phyloP scores from a whole-genome alignment of 2,329 filamentous ascomycete species.

The Ustilaginoidea virens region DNA sequence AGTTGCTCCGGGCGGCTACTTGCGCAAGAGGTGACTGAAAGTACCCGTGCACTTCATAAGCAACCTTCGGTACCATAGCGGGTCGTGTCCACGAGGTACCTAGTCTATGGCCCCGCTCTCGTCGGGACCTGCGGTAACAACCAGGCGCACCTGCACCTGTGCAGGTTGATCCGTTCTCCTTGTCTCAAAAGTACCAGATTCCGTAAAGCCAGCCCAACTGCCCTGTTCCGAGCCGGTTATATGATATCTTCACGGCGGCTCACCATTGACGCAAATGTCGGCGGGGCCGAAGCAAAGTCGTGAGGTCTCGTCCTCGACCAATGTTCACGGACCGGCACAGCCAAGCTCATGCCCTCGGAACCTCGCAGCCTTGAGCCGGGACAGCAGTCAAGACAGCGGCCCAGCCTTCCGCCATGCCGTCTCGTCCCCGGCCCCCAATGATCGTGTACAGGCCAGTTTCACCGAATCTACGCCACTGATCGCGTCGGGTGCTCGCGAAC shows the following conservation, averaged over 20 bases:
- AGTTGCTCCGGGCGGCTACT: no score
- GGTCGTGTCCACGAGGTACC: no score
- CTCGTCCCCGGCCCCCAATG: constrained; percentile 6
- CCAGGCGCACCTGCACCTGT: no score
- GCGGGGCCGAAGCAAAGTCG: constrained; percentile 13
- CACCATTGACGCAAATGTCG: constrained; percentile 9
- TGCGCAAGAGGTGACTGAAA: no score
- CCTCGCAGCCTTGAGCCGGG: constrained; percentile 18
- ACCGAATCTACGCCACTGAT: constrained; percentile 40
- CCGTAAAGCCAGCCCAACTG: not conserved
- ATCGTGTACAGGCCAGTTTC: constrained; percentile 13
- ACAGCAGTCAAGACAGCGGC: constrained; percentile 7
- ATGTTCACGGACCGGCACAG: constrained; percentile 24
- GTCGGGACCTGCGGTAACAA: no score
- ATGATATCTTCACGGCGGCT: not conserved
- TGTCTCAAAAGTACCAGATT: no score
- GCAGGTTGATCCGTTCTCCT: no score
- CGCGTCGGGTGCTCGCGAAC: constrained; percentile 5
- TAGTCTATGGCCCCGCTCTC: no score
- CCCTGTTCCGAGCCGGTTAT: not conserved
- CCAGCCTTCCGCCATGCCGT: constrained; percentile 5
- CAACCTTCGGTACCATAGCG: no score
- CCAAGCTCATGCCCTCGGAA: constrained; percentile 31
- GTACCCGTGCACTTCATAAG: no score
- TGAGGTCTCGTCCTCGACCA: constrained; percentile 12